phyloP scores from a whole-genome alignment of 768 basidiomycete genomes.

The Boletus sp. region DNA sequence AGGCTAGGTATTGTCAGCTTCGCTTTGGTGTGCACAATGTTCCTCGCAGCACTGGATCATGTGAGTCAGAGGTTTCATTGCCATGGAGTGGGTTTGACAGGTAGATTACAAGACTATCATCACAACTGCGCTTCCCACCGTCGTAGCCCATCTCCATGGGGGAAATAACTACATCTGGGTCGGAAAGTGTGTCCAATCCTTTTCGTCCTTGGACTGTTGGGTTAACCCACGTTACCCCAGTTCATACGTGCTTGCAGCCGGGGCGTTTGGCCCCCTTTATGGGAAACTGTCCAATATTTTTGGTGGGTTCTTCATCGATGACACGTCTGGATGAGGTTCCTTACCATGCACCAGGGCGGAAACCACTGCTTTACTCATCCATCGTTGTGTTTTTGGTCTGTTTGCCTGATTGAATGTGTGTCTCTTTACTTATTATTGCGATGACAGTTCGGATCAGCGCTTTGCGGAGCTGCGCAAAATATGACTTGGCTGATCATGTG shows the following conservation, averaged over 20 bases:
- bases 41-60: constrained; percentile 53
- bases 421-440: background rate
- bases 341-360: constrained; percentile 45
- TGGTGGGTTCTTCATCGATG: constrained; percentile 19
- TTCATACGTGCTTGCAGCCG: constrained; percentile 70
- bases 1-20: constrained; percentile 15
- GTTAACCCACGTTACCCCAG: constrained; percentile 30
- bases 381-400: constrained; percentile 67
- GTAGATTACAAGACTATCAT: constrained; percentile 48
- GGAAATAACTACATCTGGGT: constrained; percentile 70
- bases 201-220: background rate
- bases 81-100: background rate
- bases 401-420: background rate
- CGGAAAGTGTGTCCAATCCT: constrained; percentile 44
- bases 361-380: constrained; percentile 62
- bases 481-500: constrained; percentile 76
- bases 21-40: constrained; percentile 23
- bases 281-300: constrained; percentile 70
- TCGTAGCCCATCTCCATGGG: constrained; percentile 60
- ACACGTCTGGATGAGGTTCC: background rate
- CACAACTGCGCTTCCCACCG: constrained; percentile 69
- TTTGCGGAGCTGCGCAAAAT: constrained; percentile 77
- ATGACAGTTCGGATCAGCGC: constrained; percentile 67
- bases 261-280: constrained; percentile 66
- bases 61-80: constrained; percentile 26